Percentiles rank a stretch among this genome's conserved stretches.
These are phyloP conservation scores for Penicillium psychrofluorescens DNA, from an alignment of 495 filamentous ascomycete species.

Conservation along the genomic window DNA sequence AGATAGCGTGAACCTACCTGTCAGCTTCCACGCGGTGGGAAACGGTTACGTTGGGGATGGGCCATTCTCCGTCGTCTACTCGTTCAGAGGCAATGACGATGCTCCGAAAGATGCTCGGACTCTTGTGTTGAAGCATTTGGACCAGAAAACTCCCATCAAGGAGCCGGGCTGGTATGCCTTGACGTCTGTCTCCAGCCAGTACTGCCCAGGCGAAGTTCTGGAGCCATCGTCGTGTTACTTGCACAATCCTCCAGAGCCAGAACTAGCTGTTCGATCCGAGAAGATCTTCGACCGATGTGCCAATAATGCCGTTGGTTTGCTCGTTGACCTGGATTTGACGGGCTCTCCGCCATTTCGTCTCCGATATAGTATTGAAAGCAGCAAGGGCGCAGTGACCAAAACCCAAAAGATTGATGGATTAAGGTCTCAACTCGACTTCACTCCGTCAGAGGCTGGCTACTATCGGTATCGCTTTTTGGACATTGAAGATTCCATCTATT, in stretches of 20 bases:
- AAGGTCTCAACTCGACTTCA: constrained; percentile 73
- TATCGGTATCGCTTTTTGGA: constrained; percentile 79
- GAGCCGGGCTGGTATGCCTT: constrained; percentile 82
- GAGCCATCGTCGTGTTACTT: constrained; percentile 88
- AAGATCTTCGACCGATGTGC: constrained; percentile 91
- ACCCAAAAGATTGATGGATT: constrained; percentile 52
- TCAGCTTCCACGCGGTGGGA: constrained; percentile 59
- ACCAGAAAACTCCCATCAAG: constrained; percentile 47
- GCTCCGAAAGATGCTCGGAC: constrained; percentile 54
- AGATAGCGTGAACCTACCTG: constrained; percentile 56
- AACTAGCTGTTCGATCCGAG: constrained; percentile 61
- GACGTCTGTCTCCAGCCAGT: constrained; percentile 65
- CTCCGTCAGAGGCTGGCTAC: constrained; percentile 72
- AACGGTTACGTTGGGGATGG: constrained; percentile 37
- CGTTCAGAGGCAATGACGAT: constrained; percentile 49
- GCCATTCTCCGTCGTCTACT: constrained; percentile 43
- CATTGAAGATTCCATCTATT: constrained; percentile 76
- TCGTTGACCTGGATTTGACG: constrained; percentile 77
- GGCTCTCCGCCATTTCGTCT: constrained; percentile 86
- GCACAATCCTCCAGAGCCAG: constrained; percentile 83
- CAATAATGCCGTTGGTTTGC: constrained; percentile 81
- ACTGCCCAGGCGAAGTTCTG: constrained; percentile 78
- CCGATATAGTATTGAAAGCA: constrained; percentile 58
- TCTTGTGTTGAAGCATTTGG: constrained; percentile 26
- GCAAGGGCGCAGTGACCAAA: constrained; percentile 46